Base-by-base conservation (phyloP, 1,139 yeast species). In the Blastobotrys capitulatus region DNA sequence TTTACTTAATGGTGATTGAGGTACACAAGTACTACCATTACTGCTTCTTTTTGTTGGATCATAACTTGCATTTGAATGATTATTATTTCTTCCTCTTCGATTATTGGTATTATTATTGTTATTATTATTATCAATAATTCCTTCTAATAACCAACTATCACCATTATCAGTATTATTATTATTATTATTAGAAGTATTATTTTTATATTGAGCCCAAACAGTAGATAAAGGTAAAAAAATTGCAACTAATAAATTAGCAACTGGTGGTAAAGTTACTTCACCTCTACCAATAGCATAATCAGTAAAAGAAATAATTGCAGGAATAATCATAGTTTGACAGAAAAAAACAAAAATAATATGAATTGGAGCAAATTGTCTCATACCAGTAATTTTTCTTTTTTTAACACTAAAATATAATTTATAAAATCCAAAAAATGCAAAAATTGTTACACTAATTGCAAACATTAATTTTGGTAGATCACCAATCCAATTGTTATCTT, bases 331-430 rank as follows among this genome's bases (percentile, higher is more conserved):
- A 0, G 96, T 82, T 64, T 92, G 97, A n/a, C 80, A 70, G 1
- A 86, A 72, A 89, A 86, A 85, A 51, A 89, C 84, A 52, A 87
- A 70, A 42, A 92, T 68, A 34, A 89, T 80, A 64, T 88, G 96
- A 63, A 86, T 78, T 34, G 86, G 80, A 55, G 84, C 90, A 61
- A 90, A 88, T 62, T 87, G 95, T 58, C 76, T 80, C 51, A 88
- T 70, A 0, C 98, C 98, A 50, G 89, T 68, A 55, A 71, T 77
- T 51, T 89, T 74, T 64, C 97, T 78, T 2, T 86, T 76, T 54
- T 80, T 74, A 31, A 87, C 77, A 0, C 96, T 95, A 49, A 77
- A 54, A 13, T 75, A 63, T 48, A 92, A 73, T 64, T 90, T 92
- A 13, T 71, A 61, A 3, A 81, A 65, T 41, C 90, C 72, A 31